Evolutionary conservation across 768 basidiomycete species (phyloP).

Genomic region (Hortiboletus campestris): DNA sequence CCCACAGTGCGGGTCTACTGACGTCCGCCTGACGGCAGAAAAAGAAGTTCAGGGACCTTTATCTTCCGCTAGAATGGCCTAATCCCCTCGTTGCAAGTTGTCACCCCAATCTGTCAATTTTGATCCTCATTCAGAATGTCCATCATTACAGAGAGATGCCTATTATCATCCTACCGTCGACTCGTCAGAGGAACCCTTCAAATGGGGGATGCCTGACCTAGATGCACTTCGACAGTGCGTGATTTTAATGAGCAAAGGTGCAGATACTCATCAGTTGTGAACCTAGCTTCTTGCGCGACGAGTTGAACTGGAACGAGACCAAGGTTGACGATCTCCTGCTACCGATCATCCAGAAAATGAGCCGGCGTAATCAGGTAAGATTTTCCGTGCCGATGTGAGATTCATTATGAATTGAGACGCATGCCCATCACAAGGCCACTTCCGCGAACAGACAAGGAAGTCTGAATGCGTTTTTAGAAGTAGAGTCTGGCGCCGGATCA

Average conservation of each 20-base stretch:
- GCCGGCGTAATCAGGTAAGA: constrained; percentile 70
- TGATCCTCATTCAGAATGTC: background rate
- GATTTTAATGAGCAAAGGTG: constrained; percentile 2
- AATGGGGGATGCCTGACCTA: constrained; percentile 96
- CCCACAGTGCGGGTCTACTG: constrained; percentile 2
- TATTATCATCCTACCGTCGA: constrained; percentile 93
- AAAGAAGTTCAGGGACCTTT: constrained; percentile 83
- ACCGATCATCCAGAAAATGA: constrained; percentile 89
- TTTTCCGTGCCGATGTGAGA: background rate
- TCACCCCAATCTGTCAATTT: constrained; percentile 7
- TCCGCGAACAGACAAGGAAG: constrained; percentile 75
- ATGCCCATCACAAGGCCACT: constrained; percentile 41
- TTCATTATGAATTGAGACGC: background rate
- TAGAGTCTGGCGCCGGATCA: constrained; percentile 62
- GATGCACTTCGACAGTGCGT: constrained; percentile 82
- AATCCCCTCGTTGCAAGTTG: constrained; percentile 80
- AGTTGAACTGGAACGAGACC: constrained; percentile 74
- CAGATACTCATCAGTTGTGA: constrained; percentile 13
- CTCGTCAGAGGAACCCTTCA: constrained; percentile 88
- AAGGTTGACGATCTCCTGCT: constrained; percentile 91
- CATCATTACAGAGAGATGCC: constrained; percentile 67
- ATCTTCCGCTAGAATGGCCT: constrained; percentile 83
- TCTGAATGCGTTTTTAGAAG: constrained; percentile 72
- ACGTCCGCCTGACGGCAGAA: constrained; percentile 51
- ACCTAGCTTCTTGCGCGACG: constrained; percentile 65